Percentiles rank a stretch among this genome's conserved stretches.
Evolutionary conservation across 345 rosid species (phyloP).

Genomic region (Eucalyptus lansdowneana): DNA sequence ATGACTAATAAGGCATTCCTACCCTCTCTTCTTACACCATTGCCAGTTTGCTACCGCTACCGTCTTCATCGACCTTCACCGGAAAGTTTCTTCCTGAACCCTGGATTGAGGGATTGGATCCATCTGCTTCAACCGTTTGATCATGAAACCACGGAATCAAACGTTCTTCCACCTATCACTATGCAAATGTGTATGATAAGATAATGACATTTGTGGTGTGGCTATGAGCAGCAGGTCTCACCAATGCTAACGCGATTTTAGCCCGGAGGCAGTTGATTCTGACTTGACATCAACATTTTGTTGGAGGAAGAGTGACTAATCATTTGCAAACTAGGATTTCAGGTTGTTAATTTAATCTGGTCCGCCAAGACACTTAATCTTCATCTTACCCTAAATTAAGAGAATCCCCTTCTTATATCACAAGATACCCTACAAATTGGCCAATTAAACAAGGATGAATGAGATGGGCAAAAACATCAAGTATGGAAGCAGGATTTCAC

Average conservation of each 20-base stretch:
- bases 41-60: background rate
- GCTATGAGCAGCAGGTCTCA: background rate
- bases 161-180: background rate
- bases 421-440: background rate
- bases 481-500: background rate
- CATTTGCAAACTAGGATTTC: background rate
- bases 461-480: background rate
- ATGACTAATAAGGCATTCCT: background rate
- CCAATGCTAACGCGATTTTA: background rate
- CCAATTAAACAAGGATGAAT: background rate
- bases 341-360: background rate
- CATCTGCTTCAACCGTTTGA: background rate
- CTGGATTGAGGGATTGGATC: background rate
- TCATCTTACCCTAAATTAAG: background rate
- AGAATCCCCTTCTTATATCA: background rate
- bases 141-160: background rate
- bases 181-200: background rate
- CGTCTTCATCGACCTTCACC: background rate
- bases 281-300: background rate
- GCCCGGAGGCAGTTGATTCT: background rate
- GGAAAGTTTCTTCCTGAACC: background rate
- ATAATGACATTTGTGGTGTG: background rate
- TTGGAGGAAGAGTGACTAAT: background rate
- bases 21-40: background rate
- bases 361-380: background rate